Conservation (phyloP, 805 yeast genomes). For the Jamesozyma rosinii region DNA sequence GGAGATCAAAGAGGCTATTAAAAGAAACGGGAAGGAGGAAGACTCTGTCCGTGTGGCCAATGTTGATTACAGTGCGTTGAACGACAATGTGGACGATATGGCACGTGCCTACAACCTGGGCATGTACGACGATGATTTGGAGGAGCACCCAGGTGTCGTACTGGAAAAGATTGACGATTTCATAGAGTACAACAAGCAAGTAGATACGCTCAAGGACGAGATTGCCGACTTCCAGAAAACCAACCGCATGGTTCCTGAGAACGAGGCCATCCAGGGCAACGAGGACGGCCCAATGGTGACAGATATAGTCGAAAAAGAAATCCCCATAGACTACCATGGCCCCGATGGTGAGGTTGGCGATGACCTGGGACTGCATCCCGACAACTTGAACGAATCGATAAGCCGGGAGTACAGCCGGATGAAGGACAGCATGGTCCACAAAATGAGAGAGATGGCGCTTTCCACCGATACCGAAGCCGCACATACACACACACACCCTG, state of each 20-base stretch:
- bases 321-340: conserved; percentile 11
- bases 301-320: conserved; percentile 28
- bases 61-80: conserved; percentile 36
- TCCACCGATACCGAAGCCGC: not conserved
- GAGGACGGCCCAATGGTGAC: conserved; percentile 14
- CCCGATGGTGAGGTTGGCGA: conserved; percentile 13
- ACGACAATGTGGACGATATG: conserved; percentile 45
- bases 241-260: conserved; percentile 9
- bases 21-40: conserved; percentile 4
- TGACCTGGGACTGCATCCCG: conserved; percentile 15
- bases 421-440: conserved; percentile 40
- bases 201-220: conserved; percentile 30
- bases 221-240: conserved; percentile 18
- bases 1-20: conserved; percentile 8
- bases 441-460: conserved; percentile 17
- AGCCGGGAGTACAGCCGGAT: conserved; percentile 48
- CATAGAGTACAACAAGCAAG: conserved; percentile 39
- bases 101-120: conserved; percentile 54
- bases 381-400: conserved; percentile 40
- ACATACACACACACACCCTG: not conserved
- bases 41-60: conserved; percentile 16
- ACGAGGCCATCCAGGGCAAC: conserved; percentile 9
- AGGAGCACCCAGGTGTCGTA: conserved; percentile 44
- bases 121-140: conserved; percentile 50
- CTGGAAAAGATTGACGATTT: conserved; percentile 48